Base-by-base conservation (phyloP, 2,329 filamentous ascomycete species). In the Zasmidium angulare region DNA sequence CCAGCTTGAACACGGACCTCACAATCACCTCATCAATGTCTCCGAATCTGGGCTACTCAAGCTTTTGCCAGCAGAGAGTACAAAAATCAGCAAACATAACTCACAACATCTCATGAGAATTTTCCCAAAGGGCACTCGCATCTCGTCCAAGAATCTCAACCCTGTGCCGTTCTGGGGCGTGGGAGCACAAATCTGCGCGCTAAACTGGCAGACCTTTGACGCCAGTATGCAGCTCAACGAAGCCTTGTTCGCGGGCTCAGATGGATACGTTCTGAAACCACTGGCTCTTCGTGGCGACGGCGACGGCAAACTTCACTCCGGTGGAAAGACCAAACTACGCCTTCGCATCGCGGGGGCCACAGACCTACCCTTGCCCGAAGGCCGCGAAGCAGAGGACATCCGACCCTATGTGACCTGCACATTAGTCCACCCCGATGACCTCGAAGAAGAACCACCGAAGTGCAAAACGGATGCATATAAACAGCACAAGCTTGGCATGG, bases 171-270 rank as follows among this genome's bases (percentile, higher is more conserved):
- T 87, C 69, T 89, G 87, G 87, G 85, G 80, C 6, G 71, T 88
- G 2, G 87, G 87, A 1, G 86, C 86, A 1, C 87, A 89, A 66
- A 86, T 89, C 50, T 88, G 85, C 69, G 87, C 87, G 2, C 78
- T 89, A 54, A 89, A 89, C 74, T 87, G 86, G 84, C 87, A 89
- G 68, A 87, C 82, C 0, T 89, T 88, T 63, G 85, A 85, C 31
- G 81, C 82, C 6, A 81, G 81, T 67, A 86, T 87, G 76, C 87
- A 89, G 71, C 77, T 89, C 64, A 89, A 89, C 69, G 86, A 88
- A 67, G 87, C 86, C 0, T 76, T 89, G 0, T 89, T 89, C 71
- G 80, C 78, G 50, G 86, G 85, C 12, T 85, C 86, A 0, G 84
- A 85, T 24, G 87, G 87, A 7, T 89, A 84, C 66, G 82, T 89